Evolutionary conservation across 805 yeast species (phyloP).

Genomic region (Komagataella pseudopastoris): DNA sequence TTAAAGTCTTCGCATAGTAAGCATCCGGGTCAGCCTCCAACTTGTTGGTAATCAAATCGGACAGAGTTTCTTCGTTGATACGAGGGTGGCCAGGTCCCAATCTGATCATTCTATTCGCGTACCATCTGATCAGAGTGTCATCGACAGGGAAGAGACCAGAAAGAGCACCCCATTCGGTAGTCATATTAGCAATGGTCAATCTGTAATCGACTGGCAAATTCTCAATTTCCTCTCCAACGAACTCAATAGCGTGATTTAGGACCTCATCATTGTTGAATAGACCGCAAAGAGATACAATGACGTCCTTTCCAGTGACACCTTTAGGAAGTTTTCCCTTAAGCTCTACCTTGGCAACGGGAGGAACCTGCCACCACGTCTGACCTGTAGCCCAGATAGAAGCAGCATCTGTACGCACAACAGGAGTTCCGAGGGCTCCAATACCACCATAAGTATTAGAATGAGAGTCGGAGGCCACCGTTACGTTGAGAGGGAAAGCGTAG

Average conservation of each 20-base stretch:
- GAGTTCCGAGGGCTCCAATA: conserved; percentile 89
- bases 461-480: conserved; percentile 95
- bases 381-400: conserved; percentile 99
- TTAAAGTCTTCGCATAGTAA: conserved; percentile 75
- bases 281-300: conserved; percentile 93
- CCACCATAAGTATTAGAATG: conserved; percentile 99
- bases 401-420: conserved; percentile 96
- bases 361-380: conserved; percentile 99
- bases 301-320: conserved; percentile 94
- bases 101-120: conserved; percentile 41
- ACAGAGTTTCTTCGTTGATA: conserved; percentile 49
- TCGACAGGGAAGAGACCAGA: conserved; percentile 98
- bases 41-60: conserved; percentile 29
- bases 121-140: conserved; percentile 62
- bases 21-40: conserved; percentile 62
- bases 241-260: conserved; percentile 86
- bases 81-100: conserved; percentile 57
- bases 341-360: conserved; percentile 94
- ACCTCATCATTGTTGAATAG: conserved; percentile 86
- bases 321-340: conserved; percentile 67
- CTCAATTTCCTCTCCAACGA: conserved; percentile 69
- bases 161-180: conserved; percentile 98
- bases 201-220: conserved; percentile 69
- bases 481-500: conserved; percentile 86
- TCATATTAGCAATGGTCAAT: conserved; percentile 91